Conservation (phyloP, 1,139 yeast genomes). For the Suhomyces coccinellae region DNA sequence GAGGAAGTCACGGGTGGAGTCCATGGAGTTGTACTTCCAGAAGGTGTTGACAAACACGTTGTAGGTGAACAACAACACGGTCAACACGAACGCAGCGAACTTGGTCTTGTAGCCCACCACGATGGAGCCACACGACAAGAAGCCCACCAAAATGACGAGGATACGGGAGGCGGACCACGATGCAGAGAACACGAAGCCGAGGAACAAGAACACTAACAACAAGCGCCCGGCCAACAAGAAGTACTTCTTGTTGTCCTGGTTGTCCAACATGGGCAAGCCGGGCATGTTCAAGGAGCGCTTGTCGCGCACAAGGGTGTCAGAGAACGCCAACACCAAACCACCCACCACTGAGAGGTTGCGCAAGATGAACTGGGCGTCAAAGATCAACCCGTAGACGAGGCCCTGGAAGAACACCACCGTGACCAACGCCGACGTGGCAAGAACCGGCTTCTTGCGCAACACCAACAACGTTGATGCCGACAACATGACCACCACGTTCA, state of each 20-base stretch:
- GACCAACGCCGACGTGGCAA: conserved; percentile 71
- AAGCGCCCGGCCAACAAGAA: conserved; percentile 87
- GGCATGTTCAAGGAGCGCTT: conserved; percentile 75
- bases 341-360: conserved; percentile 92
- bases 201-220: conserved; percentile 77
- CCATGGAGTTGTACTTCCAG: conserved; percentile 74
- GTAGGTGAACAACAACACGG: conserved; percentile 70
- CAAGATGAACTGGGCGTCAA: conserved; percentile 77
- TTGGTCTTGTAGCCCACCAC: conserved; percentile 94
- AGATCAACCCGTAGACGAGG: conserved; percentile 80
- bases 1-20: conserved; percentile 83
- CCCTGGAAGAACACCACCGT: conserved; percentile 84
- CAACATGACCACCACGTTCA: conserved; percentile 71
- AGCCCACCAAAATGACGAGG: conserved; percentile 68
- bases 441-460: conserved; percentile 64
- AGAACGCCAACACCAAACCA: conserved; percentile 83
- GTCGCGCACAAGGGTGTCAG: conserved; percentile 85
- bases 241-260: conserved; percentile 82
- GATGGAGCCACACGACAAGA: conserved; percentile 72
- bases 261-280: conserved; percentile 85
- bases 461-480: conserved; percentile 73
- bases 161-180: conserved; percentile 70
- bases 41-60: conserved; percentile 83
- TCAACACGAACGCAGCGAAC: conserved; percentile 79
- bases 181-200: conserved; percentile 81